Evolutionary conservation across 1,284 basidiomycete genomes (phyloP).

Genomic region (Papiliotrema terrestris): DNA sequence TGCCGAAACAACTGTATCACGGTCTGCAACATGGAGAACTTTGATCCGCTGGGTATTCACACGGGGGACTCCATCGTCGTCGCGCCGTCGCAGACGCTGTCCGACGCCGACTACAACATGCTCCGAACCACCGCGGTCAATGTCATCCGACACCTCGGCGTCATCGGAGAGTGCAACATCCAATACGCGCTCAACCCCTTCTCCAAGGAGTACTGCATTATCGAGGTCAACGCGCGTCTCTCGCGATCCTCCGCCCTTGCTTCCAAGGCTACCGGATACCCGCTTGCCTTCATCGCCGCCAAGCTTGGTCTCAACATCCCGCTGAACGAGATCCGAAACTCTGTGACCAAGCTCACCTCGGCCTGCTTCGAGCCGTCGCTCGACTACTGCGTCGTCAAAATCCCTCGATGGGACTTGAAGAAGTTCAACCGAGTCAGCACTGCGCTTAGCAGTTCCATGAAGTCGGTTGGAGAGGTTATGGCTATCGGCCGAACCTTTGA

Average conservation of each 20-base stretch:
- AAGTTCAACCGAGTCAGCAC: conserved; percentile 95
- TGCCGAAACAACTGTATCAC: conserved; percentile 72
- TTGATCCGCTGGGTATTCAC: conserved; percentile 97
- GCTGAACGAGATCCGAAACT: conserved; percentile 95
- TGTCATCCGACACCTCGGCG: conserved; percentile 94
- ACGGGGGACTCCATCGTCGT: conserved; percentile 99
- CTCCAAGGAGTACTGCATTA: conserved; percentile 93
- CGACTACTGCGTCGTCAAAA: conserved; percentile 99
- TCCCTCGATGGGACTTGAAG: conserved; percentile 98
- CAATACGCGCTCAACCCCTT: conserved; percentile 97
- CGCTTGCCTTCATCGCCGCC: conserved; percentile 97
- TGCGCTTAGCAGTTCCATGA: conserved; percentile 98
- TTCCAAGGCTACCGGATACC: conserved; percentile 98
- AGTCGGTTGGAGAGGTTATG: conserved; percentile 99
- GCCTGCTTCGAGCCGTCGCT: conserved; percentile 98
- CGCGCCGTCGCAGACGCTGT: conserved; percentile 94
- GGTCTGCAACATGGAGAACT: conserved; percentile 99
- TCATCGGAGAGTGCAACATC: conserved; percentile 92
- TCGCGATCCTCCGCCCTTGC: conserved; percentile 78
- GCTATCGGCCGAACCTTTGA: conserved; percentile 99
- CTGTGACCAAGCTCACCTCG: conserved; percentile 98
- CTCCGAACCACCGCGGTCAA: conserved; percentile 95
- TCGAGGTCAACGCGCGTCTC: conserved; percentile 90
- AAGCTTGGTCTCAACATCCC: conserved; percentile 99
- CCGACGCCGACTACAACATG: conserved; percentile 99